phyloP scores from a whole-genome alignment of 352 stramenopile species.

The Pythium pyrilobum region DNA sequence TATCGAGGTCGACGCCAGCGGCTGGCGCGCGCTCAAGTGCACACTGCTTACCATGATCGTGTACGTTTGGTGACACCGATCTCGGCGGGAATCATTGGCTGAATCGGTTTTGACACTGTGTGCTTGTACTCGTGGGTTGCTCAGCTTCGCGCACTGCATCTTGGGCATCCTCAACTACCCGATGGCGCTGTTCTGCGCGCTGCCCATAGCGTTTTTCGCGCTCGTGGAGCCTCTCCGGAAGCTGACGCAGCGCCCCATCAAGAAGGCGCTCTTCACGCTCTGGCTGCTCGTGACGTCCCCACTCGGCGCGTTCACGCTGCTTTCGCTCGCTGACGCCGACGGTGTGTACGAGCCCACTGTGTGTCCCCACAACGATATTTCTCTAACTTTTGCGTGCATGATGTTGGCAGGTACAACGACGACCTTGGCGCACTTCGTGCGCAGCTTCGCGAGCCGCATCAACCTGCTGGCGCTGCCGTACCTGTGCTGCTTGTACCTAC shows the following conservation, averaged over 20 bases:
- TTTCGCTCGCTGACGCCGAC: constrained; percentile 20
- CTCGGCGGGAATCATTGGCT: too few species aligned
- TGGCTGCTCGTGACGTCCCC: constrained; percentile 62
- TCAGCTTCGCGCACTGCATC: constrained; percentile 61
- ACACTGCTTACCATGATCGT: constrained; percentile 18
- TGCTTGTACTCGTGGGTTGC: not conserved
- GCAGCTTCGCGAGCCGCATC: constrained; percentile 41
- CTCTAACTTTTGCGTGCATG: too few species aligned
- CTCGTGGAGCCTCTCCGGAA: constrained; percentile 32
- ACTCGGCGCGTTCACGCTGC: constrained; percentile 25
- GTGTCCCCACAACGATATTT: too few species aligned
- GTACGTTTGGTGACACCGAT: too few species aligned
- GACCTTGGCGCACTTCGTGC: constrained; percentile 29
- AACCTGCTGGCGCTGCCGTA: constrained; percentile 67
- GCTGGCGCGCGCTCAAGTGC: constrained; percentile 25
- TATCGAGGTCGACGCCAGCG: constrained; percentile 3
- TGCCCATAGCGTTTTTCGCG: constrained; percentile 58
- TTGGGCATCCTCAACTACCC: constrained; percentile 80
- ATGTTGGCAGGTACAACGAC: constrained; percentile 18
- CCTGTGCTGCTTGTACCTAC: constrained; percentile 60
- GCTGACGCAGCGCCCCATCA: constrained; percentile 1
- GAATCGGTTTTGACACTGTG: not conserved
- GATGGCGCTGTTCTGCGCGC: constrained; percentile 64
- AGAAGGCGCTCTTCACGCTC: constrained; percentile 17
- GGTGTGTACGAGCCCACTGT: too few species aligned